Evolutionary conservation across 2,329 filamentous ascomycete species (phyloP), one percentile per base, ranked within the genome.

Genomic region (Botrytis paeoniae): DNA sequence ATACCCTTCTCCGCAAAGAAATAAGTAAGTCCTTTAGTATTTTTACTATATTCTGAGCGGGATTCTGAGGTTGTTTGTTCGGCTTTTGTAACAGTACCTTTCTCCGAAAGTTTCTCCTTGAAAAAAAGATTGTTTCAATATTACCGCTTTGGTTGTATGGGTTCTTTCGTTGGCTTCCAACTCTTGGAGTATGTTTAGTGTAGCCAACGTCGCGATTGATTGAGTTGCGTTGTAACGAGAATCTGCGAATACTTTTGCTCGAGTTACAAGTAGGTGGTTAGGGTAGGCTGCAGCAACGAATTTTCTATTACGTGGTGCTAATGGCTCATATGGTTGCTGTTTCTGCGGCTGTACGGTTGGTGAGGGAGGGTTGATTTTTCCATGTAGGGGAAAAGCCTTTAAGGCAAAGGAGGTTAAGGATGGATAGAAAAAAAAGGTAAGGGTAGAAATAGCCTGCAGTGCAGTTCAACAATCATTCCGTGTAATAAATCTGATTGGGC

Each of bases 281-380:
- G 10, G 7, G 37, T 29, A 43, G 16, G 37, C 25, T 41, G 4
- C 9, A n/a, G 18, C 6, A 4, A 5, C 18, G 9, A 9, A 12
- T 60, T 37, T 37, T 35, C 32, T 35, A 35, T 37, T 37, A 7
- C 35, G 35, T 1, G 4, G 22, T 63, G 25, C 16, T 29, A 43
- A 29, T 43, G n/a, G 4, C 7, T 39, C 16, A 37, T 18, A n/a
- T 35, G 72, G 71, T 77, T 57, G 76, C 75, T 73, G 65, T 71
- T 54, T 48, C 64, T 35, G 75, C 73, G 22, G 32, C 62, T 5
- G 70, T 62, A n/a, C 57, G 62, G 7, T 29, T 64, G 25, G 22
- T 71, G 8, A 65, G 35, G n/a, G 72, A 74, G 12, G 75, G 76
- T 41, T 45, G 16, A 5, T 77, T 74, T n/a, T 77, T 75, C 62